Conservation (phyloP, 169 alveolate species). For the Eimeria necatrix region DNA sequence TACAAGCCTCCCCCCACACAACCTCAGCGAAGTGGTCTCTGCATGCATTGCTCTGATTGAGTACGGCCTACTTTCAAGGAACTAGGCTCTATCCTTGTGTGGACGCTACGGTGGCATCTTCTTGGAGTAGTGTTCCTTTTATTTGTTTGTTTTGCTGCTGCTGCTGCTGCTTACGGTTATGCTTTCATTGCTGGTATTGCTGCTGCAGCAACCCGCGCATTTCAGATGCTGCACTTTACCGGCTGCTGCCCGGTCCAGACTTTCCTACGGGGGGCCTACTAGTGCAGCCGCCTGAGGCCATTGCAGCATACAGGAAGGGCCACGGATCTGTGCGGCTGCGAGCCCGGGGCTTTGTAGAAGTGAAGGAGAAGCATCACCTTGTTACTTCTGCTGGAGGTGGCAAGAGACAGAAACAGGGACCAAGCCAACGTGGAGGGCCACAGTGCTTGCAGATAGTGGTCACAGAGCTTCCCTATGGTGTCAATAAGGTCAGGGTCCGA, state of each 20-base stretch:
- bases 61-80: conserved; percentile 16
- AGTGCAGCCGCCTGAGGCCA: conserved; percentile 81
- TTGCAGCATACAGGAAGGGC: conserved; percentile 87
- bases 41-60: conserved; percentile 85
- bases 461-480: conserved; percentile 84
- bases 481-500: conserved; percentile 80
- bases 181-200: conserved; percentile 64
- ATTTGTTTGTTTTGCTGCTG: background rate
- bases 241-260: conserved; percentile 89
- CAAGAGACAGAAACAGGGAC: background rate
- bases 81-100: background rate
- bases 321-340: conserved; percentile 87
- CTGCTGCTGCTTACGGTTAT: conserved; percentile 76
- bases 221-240: conserved; percentile 81
- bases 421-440: background rate
- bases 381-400: background rate
- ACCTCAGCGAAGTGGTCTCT: conserved; percentile 86
- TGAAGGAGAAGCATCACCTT: background rate
- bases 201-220: conserved; percentile 81
- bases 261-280: conserved; percentile 92
- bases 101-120: no score
- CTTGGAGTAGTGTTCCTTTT: background rate
- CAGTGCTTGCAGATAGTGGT: conserved; percentile 77
- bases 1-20: conserved; percentile 91
- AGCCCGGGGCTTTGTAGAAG: conserved; percentile 59